These are phyloP conservation scores for Pachyrhizus erosus DNA, from an alignment of 306 rosid species.

Conservation along the genomic window DNA sequence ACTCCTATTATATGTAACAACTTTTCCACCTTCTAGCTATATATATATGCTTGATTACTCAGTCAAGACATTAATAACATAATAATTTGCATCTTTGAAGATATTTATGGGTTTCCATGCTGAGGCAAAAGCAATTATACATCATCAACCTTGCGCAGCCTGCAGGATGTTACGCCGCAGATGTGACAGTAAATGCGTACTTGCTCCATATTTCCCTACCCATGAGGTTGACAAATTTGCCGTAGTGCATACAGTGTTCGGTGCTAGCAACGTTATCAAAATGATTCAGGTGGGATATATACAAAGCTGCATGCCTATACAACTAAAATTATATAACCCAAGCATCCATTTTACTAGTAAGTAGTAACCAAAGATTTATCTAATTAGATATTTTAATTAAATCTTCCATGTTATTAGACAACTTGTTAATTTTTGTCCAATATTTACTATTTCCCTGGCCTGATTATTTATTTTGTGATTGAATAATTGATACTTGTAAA, in stretches of 20 bases:
- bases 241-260: constrained; percentile 46
- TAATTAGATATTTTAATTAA: not conserved
- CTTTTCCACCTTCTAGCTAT: not conserved
- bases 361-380: not conserved
- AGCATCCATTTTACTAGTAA: not conserved
- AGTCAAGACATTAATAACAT: not conserved
- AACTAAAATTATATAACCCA: too few relatives aligned
- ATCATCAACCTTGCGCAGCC: constrained; percentile 51
- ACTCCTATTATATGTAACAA: not conserved
- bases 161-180: constrained; percentile 49
- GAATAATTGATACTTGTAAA: too few relatives aligned
- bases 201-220: constrained; percentile 49
- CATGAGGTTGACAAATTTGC: constrained; percentile 37
- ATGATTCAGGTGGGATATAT: constrained; percentile 46
- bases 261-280: constrained; percentile 52
- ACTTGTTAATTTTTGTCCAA: not conserved
- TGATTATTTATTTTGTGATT: too few relatives aligned
- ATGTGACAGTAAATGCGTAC: constrained; percentile 43
- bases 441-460: too few relatives aligned
- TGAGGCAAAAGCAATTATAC: not conserved
- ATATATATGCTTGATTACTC: not conserved
- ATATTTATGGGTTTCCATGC: constrained; percentile 18
- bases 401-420: not conserved
- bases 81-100: not conserved
- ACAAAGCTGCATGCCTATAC: too few relatives aligned